These are phyloP conservation scores for Asterella californica DNA, from an alignment of 225 moss, liverwort and hornwort genomes.

Conservation along the genomic window DNA sequence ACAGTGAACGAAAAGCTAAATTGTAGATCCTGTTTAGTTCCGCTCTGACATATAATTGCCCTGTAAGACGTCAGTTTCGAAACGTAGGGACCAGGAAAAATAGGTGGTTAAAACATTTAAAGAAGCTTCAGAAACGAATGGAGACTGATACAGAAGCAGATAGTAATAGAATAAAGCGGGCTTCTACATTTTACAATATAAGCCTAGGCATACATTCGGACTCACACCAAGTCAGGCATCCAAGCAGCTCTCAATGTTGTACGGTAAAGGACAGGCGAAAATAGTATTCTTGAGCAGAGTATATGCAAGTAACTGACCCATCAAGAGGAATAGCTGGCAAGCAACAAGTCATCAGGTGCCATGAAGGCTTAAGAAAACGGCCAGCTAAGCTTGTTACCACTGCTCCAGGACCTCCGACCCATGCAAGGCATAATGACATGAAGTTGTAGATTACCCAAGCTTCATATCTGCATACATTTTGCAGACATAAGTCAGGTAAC, in stretches of 20 bases:
- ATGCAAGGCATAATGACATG: constrained; percentile 82
- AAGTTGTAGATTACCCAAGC: constrained; percentile 99
- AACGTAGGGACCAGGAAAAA: no score
- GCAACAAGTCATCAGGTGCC: constrained; percentile 95
- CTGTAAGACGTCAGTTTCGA: no score
- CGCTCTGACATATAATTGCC: no score
- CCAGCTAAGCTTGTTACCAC: constrained; percentile 81
- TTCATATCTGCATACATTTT: constrained; percentile 62
- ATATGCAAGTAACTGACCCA: constrained; percentile 50
- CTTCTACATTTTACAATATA: no score
- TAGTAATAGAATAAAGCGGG: no score
- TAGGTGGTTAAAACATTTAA: no score
- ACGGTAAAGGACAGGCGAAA: not conserved
- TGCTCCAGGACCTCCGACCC: constrained; percentile 82
- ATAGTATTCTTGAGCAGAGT: not conserved
- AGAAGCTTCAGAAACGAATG: no score
- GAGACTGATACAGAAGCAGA: no score
- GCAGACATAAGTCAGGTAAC: not conserved
- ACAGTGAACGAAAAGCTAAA: no score
- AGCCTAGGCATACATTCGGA: not conserved
- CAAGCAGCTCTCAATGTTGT: not conserved
- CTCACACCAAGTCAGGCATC: not conserved
- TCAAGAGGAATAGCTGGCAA: constrained; percentile 80
- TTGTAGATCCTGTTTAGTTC: no score
- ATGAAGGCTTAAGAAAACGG: constrained; percentile 71